Conservation (phyloP, 2,329 filamentous ascomycete genomes). For the Knoxdaviesia capensis region DNA sequence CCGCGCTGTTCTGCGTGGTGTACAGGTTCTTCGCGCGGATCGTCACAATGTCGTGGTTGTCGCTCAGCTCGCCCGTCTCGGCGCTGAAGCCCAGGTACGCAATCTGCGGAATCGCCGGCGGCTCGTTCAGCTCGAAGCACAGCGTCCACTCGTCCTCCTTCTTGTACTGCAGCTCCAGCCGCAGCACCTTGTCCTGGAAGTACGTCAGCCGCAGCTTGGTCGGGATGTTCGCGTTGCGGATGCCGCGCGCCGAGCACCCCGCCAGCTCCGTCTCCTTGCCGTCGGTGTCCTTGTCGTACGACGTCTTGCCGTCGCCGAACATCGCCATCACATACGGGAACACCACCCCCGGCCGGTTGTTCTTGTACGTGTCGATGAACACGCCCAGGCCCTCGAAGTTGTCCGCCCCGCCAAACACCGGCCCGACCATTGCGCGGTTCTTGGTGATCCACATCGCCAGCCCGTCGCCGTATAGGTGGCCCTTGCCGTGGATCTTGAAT, state of each 20-base stretch:
- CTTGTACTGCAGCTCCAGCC: constrained; percentile 89
- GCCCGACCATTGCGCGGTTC: constrained; percentile 59
- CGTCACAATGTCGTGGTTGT: constrained; percentile 93
- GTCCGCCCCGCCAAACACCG: constrained; percentile 76
- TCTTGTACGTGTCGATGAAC: constrained; percentile 99
- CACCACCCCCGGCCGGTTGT: constrained; percentile 84
- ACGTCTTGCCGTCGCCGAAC: constrained; percentile 75
- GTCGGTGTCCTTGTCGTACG: constrained; percentile 85
- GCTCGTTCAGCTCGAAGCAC: constrained; percentile 61
- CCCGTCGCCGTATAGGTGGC: constrained; percentile 84
- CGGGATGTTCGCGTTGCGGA: constrained; percentile 59
- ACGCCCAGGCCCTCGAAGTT: constrained; percentile 85
- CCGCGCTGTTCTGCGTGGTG: constrained; percentile 23
- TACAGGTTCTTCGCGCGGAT: constrained; percentile 81
- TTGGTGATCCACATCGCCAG: constrained; percentile 98
- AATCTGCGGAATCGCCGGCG: constrained; percentile 59
- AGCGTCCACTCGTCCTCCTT: constrained; percentile 67
- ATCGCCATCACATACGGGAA: constrained; percentile 99
- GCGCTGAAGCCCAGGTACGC: constrained; percentile 61
- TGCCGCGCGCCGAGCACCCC: constrained; percentile 82
- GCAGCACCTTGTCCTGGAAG: constrained; percentile 86
- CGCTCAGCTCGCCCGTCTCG: constrained; percentile 88
- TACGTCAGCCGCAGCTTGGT: constrained; percentile 83
- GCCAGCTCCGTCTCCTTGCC: constrained; percentile 85
- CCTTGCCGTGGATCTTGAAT: constrained; percentile 79